Percentiles rank a stretch among this genome's conserved stretches.
Conservation (phyloP, 331 rosid genomes). For the Cucumis variabilis region DNA sequence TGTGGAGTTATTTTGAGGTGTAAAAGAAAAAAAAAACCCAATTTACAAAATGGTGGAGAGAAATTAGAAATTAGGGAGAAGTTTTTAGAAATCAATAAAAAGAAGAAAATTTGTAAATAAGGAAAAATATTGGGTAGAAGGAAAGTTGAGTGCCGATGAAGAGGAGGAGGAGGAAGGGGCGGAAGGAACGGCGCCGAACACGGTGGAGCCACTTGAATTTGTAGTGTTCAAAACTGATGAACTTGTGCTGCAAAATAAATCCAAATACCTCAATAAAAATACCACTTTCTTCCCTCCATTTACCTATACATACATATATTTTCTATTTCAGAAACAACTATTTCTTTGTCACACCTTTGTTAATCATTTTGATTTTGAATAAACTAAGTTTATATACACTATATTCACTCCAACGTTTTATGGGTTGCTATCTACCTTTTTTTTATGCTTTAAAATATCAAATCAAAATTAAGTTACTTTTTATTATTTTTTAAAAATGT, state of each 20-base stretch:
- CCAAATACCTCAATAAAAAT: neutral
- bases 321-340: too few species aligned
- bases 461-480: too few species aligned
- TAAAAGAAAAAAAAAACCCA: too few species aligned
- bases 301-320: too few species aligned
- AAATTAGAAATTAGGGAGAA: neutral
- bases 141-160: neutral
- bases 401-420: too few species aligned
- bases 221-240: constrained; percentile 87
- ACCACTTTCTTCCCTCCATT: too few species aligned
- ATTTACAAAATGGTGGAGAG: neutral
- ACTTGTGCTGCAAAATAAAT: constrained; percentile 61
- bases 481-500: too few species aligned
- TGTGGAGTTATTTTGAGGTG: neutral
- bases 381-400: too few species aligned
- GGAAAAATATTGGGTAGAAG: neutral
- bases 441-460: too few species aligned
- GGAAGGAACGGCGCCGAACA: constrained; percentile 82
- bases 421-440: too few species aligned
- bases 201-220: constrained; percentile 84
- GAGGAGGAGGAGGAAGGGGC: constrained; percentile 55
- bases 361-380: too few species aligned
- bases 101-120: neutral
- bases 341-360: too few species aligned
- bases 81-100: neutral